Base-by-base conservation (phyloP, 2,329 filamentous ascomycete genomes). In the Dothiorella sarmentorum region DNA sequence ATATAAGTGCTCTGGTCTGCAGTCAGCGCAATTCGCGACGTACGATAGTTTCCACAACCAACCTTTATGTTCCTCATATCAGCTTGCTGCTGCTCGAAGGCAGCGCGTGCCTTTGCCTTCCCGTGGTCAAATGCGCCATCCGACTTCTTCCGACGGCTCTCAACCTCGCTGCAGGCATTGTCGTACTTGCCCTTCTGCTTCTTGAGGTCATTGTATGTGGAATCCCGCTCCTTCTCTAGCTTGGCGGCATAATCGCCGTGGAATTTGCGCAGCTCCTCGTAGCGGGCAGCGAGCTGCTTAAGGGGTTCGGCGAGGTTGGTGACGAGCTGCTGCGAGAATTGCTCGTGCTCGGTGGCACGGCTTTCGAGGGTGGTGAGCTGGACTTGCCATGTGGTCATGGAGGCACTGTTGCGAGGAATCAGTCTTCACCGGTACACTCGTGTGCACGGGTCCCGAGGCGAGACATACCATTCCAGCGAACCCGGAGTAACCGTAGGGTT, bases 151-250 rank as follows among this genome's bases (percentile, higher is more conserved):
- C 94, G 88, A 73, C 88, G 87, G 65, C 86, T 90, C 78, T 99
- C 94, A 24, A 99, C 90, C 71, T 97, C 94, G 74, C 96, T 91
- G 71, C 94, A 99, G 17, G 87, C 86, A 15, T 85, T 83, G 74
- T 99, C 94, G 72, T 99, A 99, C 78, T 95, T 96, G 60, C 83
- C 85, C 77, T 99, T 99, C 63, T 84, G 85, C 76, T 97, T 99
- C 72, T 88, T 88, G 65, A 99, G 77, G 55, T 97, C 92, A 29
- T 81, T 82, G 69, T 96, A 97, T 10, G 88, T 88, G 5, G 82
- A 76, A 64, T 99, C 94, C 59, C 92, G 84, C 75, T 99, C 94
- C 69, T 88, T 90, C 71, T 96, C 90, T 49, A 99, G 79, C 74
- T 92, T 97, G 24, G 83, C 83, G 65, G 93, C 90, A 70, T 93